These are phyloP conservation scores for Erucastrum elatum DNA, from an alignment of 345 rosid genomes.

Conservation along the genomic window DNA sequence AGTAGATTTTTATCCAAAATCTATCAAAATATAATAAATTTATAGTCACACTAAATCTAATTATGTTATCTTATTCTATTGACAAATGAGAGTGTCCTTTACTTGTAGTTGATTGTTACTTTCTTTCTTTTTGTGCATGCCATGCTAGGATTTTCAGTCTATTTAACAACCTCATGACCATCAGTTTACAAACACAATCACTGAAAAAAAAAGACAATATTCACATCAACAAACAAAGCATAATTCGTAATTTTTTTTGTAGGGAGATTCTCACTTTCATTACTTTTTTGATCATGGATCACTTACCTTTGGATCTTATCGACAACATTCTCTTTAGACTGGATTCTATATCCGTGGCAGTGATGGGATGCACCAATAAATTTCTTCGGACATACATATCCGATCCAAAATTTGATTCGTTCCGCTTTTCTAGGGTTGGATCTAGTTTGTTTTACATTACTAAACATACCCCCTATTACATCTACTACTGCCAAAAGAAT, in stretches of 20 bases:
- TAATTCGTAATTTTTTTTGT: background rate
- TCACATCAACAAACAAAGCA: background rate
- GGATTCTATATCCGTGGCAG: background rate
- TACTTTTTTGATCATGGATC: background rate
- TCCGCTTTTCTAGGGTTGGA: background rate
- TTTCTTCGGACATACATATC: background rate
- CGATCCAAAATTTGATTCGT: background rate
- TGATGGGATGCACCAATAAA: background rate
- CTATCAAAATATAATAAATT: no score
- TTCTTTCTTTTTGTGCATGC: background rate
- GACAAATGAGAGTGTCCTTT: background rate
- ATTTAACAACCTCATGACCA: background rate
- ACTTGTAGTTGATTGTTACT: background rate
- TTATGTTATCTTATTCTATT: no score
- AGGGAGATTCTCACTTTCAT: background rate
- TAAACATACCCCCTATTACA: background rate
- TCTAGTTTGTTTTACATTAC: background rate
- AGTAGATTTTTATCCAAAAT: no score
- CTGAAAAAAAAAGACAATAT: background rate
- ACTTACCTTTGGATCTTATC: background rate
- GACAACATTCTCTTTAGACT: background rate
- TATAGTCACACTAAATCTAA: no score
- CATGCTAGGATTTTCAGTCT: no score
- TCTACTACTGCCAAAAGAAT: background rate
- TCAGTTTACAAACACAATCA: background rate